These are phyloP conservation scores for Nephelium lappaceum DNA, from an alignment of 345 rosid genomes.

Conservation along the genomic window DNA sequence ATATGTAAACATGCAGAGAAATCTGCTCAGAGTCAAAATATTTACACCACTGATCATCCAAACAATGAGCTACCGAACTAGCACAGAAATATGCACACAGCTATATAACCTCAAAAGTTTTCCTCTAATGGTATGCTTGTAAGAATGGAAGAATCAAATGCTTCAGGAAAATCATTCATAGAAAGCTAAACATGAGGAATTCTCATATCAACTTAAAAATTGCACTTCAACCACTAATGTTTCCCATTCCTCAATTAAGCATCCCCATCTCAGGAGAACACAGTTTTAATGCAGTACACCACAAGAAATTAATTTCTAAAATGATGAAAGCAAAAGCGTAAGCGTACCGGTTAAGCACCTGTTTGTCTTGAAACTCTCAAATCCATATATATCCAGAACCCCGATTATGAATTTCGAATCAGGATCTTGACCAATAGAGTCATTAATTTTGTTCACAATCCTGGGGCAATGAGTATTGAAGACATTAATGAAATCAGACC, in stretches of 20 bases:
- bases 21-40: background rate
- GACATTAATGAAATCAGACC: conserved; percentile 19
- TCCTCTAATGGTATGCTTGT: conserved; percentile 11
- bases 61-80: background rate
- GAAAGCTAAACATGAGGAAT: background rate
- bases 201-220: background rate
- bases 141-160: conserved; percentile 10
- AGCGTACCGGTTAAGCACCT: conserved; percentile 99
- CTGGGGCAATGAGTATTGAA: conserved; percentile 39
- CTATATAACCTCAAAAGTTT: background rate
- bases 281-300: conserved; percentile 28
- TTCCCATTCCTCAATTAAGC: background rate
- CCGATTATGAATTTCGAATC: conserved; percentile 79
- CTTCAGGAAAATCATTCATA: background rate
- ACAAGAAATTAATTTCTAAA: conserved; percentile 35
- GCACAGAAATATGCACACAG: conserved; percentile 7
- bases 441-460: conserved; percentile 92
- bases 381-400: conserved; percentile 98
- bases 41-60: background rate
- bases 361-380: conserved; percentile 99
- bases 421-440: conserved; percentile 90
- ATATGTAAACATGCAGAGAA: background rate
- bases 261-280: conserved; percentile 15
- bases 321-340: conserved; percentile 69
- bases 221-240: background rate